A percentile compares a stretch with the other conserved stretches of the same genome.
These are phyloP conservation scores for Elsinoe fawcettii DNA, from an alignment of 2,329 filamentous ascomycete species.

Conservation along the genomic window DNA sequence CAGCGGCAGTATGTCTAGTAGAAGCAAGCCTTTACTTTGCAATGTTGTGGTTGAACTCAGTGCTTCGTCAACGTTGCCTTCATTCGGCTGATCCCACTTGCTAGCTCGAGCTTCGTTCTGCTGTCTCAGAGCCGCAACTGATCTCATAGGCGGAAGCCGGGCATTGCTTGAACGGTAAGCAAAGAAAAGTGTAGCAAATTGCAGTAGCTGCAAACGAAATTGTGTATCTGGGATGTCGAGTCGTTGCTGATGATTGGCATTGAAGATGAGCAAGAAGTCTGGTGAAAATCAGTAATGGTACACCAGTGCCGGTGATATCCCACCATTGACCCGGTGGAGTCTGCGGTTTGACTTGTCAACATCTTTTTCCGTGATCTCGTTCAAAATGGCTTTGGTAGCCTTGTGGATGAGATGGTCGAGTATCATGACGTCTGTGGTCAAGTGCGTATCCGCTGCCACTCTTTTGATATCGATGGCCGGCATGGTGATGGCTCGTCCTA, in stretches of 20 bases:
- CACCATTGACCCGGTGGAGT: conserved; percentile 21
- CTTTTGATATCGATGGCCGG: conserved; percentile 7
- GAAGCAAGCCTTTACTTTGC: conserved; percentile 19
- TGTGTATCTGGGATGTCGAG: conserved; percentile 34
- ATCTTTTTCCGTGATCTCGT: conserved; percentile 24
- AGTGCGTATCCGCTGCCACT: conserved; percentile 14
- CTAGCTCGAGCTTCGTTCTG: conserved; percentile 30
- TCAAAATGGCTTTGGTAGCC: conserved; percentile 37
- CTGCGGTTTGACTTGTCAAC: conserved; percentile 6
- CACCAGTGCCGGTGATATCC: background rate
- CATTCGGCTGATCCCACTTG: background rate
- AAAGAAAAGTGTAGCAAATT: conserved; percentile 40
- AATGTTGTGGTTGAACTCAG: background rate
- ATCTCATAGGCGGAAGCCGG: conserved; percentile 32
- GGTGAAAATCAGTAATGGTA: background rate
- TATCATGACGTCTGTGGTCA: conserved; percentile 48
- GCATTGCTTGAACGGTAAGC: too few species aligned
- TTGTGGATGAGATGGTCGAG: conserved; percentile 49
- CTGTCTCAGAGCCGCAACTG: conserved; percentile 31
- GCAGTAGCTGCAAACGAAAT: conserved; percentile 43
- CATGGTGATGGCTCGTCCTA: background rate
- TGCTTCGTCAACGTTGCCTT: background rate
- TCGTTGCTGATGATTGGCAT: conserved; percentile 32
- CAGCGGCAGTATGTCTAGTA: conserved; percentile 38
- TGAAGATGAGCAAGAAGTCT: conserved; percentile 39